Evolutionary conservation across 139 green algal species (phyloP), one percentile per base, ranked within the genome.

Genomic region (Chlamydomonas incerta): DNA sequence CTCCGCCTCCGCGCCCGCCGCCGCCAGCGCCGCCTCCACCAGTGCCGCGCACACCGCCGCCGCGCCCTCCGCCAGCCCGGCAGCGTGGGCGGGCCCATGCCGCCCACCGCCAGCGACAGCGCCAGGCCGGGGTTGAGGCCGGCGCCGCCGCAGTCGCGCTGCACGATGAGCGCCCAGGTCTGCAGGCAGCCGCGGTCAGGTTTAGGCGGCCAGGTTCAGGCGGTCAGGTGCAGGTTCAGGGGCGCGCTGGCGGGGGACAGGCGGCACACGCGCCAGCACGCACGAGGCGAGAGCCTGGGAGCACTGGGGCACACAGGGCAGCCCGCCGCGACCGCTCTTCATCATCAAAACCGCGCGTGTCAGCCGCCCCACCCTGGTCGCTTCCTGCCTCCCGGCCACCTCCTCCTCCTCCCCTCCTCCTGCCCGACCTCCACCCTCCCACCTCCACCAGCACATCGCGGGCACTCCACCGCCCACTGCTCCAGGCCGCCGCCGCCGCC

Each of bases 21-120:
- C 88, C 2, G 41, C 52, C 41, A 96, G 71, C 67, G 89, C 83
- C 18, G 88, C 89, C 0, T 80, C 52, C 18, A 89, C 94, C 29
- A 96, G 83, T 33, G 81, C 68, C 3, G 90, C 85, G 24, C 96
- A 67, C 35, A 93, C 66, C 18, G 33, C 66, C 80, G 95, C 80
- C 57, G 92, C 62, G 23, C 72, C 77, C 57, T 67, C 90, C 13
- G 73, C 81, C 35, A 69, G 47, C 74, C 74, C 20, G 82, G 82
- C 37, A 87, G 50, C 58, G 63, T 66, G 35, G 82, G 80, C 41
- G 85, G 79, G 10, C 73, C 83, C 66, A 81, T 24, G 11, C 63
- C 87, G 33, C 83, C 87, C 50, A 84, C 87, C 17, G 80, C 55
- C 10, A 92, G 71, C 28, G 81, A 70, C 34, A 62, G 62, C 41